These are phyloP conservation scores for Myrmaecium sp. DNA, from an alignment of 2,329 filamentous ascomycete genomes.

Conservation along the genomic window DNA sequence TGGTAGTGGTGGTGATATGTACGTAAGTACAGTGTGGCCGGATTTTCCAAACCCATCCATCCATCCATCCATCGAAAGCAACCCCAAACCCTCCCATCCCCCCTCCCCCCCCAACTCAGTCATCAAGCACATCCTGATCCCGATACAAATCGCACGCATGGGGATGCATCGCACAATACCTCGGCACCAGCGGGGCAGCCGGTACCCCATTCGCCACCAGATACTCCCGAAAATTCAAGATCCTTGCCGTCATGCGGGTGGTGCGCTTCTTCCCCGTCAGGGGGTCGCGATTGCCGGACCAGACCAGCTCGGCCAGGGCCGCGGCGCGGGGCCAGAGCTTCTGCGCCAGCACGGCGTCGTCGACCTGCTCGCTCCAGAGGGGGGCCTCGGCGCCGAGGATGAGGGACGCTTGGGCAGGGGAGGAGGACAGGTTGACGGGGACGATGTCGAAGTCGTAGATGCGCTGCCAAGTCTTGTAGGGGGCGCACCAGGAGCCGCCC, in stretches of 20 bases:
- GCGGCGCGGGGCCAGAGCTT: constrained; percentile 63
- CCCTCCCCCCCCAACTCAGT: too few relatives aligned
- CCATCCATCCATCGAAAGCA: too few relatives aligned
- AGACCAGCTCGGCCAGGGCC: constrained; percentile 63
- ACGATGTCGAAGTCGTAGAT: constrained; percentile 69
- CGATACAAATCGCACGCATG: constrained; percentile 40
- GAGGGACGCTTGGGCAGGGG: constrained; percentile 41
- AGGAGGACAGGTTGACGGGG: constrained; percentile 38
- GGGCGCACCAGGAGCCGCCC: constrained; percentile 49
- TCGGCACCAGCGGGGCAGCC: constrained; percentile 35
- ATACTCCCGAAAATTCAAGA: constrained; percentile 44
- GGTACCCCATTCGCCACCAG: constrained; percentile 36
- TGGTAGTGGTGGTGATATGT: too few relatives aligned
- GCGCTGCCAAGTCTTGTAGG: constrained; percentile 64
- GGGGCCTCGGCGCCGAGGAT: constrained; percentile 71
- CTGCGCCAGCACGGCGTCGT: constrained; percentile 55
- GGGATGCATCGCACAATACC: constrained; percentile 41
- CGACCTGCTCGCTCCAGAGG: constrained; percentile 65
- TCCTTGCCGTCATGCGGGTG: constrained; percentile 36
- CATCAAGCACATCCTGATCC: constrained; percentile 31
- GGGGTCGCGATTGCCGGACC: constrained; percentile 41
- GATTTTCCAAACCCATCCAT: too few relatives aligned
- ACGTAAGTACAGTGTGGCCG: too few relatives aligned
- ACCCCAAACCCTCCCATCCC: too few relatives aligned
- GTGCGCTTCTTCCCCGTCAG: constrained; percentile 35